phyloP scores from a whole-genome alignment of 306 rosid genomes.

The Quercus engelmannii region DNA sequence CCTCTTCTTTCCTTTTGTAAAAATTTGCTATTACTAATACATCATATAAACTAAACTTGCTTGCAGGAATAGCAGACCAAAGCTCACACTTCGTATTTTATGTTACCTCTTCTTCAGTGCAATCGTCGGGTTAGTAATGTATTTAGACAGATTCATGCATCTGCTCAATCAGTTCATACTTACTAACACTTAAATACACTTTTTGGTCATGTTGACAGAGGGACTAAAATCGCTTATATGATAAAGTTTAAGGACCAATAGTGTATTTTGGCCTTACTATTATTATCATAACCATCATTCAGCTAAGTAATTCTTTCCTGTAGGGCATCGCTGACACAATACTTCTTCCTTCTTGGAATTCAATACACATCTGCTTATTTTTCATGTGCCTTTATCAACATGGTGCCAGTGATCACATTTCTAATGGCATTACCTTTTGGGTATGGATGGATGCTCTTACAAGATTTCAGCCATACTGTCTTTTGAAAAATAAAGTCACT shows the following conservation, averaged over 20 bases:
- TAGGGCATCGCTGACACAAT: constrained; percentile 83
- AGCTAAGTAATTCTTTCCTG: constrained; percentile 5
- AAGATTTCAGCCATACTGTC: not conserved
- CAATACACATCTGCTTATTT: constrained; percentile 90
- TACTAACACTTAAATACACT: too few species aligned
- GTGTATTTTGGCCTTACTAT: not conserved
- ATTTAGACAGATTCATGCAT: not conserved
- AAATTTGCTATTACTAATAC: not conserved
- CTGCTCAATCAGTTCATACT: not conserved
- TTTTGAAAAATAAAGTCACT: not conserved
- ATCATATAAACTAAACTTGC: constrained; percentile 6
- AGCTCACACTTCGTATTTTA: constrained; percentile 56
- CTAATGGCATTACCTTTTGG: constrained; percentile 81
- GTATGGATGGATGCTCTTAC: constrained; percentile 27
- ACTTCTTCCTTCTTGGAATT: constrained; percentile 79
- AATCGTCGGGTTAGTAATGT: constrained; percentile 67
- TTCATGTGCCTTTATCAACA: constrained; percentile 78
- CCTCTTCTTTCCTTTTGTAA: not conserved
- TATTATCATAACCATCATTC: not conserved
- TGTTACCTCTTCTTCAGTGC: constrained; percentile 85
- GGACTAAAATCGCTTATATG: too few species aligned
- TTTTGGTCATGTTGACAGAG: too few species aligned
- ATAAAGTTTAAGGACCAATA: too few species aligned
- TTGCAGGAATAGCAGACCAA: constrained; percentile 64
- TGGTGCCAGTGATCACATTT: constrained; percentile 77